Evolutionary conservation across 2,329 filamentous ascomycete genomes (phyloP), one percentile per base, ranked within the genome.

Genomic region (Aspergillaceae sp.): DNA sequence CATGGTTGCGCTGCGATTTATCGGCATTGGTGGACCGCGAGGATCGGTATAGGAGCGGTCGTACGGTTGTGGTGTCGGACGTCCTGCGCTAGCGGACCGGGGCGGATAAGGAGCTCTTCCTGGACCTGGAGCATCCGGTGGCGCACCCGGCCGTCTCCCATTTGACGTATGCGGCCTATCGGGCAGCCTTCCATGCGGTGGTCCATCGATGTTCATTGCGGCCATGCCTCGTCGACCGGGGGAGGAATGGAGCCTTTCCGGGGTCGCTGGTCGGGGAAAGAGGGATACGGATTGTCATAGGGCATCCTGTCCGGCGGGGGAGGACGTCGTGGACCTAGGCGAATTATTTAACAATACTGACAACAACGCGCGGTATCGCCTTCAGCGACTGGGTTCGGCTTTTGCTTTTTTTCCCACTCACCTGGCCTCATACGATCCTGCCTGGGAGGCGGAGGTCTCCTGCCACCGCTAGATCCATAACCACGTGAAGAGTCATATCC

Each of bases 211-310:
- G 50, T 64, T 59, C 69, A 72, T 59, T 52, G 64, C 57, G 32
- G 65, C 59, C 65, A 67, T 62, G 46, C 61, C 53, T 49, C 64
- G 57, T 74, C 64, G 30, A 70, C 43, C 1, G 56, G 59, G 32
- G 51, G 48, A 5, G 63, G 55, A 29, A 60, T 57, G 11, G 63
- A 59, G 55, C 45, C 56, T 50, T 41, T 51, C 47, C 36, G 30
- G 3, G 40, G 40, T 7, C 37, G 47, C 10, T 55, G 30, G 30
- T 45, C 41, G 55, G 66, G 50, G 61, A 74, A 4, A 66, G 57
- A 28, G 74, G 73, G 46, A 19, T 76, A 77, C 3, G 74, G 74
- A 51, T 70, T 74, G 47, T 78, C 75, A 61, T 68, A 76, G 29
- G 64, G 50, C 35, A 62, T 45, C 28, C 55, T 58, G 37, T 66